phyloP scores from a whole-genome alignment of 2,329 filamentous ascomycete genomes.

The Triangularia verruculosa region DNA sequence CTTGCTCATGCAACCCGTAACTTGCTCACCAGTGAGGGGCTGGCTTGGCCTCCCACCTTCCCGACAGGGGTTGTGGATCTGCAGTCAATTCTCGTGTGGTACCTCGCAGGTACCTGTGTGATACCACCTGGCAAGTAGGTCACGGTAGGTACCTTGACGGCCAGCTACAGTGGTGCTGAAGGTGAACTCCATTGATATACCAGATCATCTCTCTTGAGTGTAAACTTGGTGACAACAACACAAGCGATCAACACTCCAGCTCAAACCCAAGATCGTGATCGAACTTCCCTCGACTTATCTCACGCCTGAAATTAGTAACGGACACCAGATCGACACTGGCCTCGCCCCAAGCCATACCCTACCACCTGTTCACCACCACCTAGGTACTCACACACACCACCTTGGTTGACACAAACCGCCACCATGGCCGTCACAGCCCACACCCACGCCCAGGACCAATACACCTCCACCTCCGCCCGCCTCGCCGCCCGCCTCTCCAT shows the following conservation, averaged over 20 bases:
- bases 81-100: background rate
- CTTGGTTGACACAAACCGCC: slow-evolving; percentile 1
- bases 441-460: slow-evolving; percentile 9
- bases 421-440: background rate
- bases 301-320: background rate
- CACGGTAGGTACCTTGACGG: slow-evolving; percentile 2
- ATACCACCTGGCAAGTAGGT: background rate
- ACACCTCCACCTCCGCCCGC: slow-evolving; percentile 10
- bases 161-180: background rate
- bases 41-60: slow-evolving; percentile 1
- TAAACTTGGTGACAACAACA: background rate
- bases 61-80: background rate
- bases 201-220: background rate
- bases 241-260: background rate
- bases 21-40: slow-evolving; percentile 7
- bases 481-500: slow-evolving; percentile 12
- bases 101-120: background rate
- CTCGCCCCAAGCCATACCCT: background rate
- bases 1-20: slow-evolving; percentile 4
- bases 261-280: background rate
- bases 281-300: background rate
- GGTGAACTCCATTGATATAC: background rate
- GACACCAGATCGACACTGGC: background rate
- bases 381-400: background rate
- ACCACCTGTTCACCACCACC: background rate